These are phyloP conservation scores for Boletus semigastroideus DNA, from an alignment of 1,284 basidiomycete species.

Conservation along the genomic window DNA sequence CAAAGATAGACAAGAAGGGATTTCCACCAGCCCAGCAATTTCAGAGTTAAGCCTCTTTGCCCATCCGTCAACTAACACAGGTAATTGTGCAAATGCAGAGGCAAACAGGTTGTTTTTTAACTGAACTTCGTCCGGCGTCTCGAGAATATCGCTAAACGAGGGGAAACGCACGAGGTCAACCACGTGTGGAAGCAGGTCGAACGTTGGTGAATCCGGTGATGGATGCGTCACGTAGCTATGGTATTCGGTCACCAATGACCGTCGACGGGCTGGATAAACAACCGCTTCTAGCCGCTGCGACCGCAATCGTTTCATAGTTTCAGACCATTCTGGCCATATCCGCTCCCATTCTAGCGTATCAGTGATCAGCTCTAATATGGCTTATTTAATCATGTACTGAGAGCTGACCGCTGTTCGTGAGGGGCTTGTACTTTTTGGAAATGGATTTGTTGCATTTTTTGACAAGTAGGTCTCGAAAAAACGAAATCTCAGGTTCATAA, in stretches of 20 bases:
- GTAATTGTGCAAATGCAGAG: conserved; percentile 5
- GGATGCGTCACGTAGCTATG: conserved; percentile 7
- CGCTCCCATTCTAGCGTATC: conserved; percentile 16
- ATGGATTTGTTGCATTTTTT: background rate
- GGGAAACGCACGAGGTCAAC: background rate
- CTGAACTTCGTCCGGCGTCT: background rate
- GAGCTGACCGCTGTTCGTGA: conserved; percentile 3
- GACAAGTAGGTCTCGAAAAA: background rate
- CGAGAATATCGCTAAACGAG: conserved; percentile 2
- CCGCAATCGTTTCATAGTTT: conserved; percentile 18
- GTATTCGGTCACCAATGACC: conserved; percentile 12
- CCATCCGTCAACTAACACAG: conserved; percentile 18
- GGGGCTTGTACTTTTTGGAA: background rate
- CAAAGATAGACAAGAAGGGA: background rate
- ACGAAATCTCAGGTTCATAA: background rate
- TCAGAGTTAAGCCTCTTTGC: conserved; percentile 1
- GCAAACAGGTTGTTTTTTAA: conserved; percentile 7
- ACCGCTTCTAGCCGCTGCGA: conserved; percentile 5
- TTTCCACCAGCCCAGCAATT: background rate
- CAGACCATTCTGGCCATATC: conserved; percentile 6
- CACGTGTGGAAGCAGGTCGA: conserved; percentile 15
- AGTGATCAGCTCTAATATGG: conserved; percentile 2
- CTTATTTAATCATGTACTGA: too few species aligned
- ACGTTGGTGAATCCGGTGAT: conserved; percentile 5
- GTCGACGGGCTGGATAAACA: conserved; percentile 20